These are phyloP conservation scores for Candida gorgasii DNA, from an alignment of 805 yeast species.

Conservation along the genomic window DNA sequence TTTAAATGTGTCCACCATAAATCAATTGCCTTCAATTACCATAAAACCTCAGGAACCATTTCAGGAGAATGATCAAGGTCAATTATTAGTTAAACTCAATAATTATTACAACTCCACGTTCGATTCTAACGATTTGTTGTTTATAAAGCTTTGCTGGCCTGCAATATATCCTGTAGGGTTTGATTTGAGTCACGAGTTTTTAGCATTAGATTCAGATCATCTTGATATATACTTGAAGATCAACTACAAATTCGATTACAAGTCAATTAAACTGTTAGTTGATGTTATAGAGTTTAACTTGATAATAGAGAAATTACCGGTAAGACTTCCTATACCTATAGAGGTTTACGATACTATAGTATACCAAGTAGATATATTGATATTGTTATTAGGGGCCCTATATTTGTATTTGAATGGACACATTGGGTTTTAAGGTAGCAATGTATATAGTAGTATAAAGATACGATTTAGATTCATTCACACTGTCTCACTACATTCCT, in stretches of 20 bases:
- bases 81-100: conserved; percentile 32
- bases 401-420: conserved; percentile 1
- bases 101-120: conserved; percentile 32
- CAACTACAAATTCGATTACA: conserved; percentile 22
- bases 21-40: conserved; percentile 1
- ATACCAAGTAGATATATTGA: conserved; percentile 28
- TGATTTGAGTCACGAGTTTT: conserved; percentile 23
- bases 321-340: conserved; percentile 31
- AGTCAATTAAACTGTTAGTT: conserved; percentile 20
- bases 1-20: conserved; percentile 6
- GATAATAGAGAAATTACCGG: conserved; percentile 28
- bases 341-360: conserved; percentile 29
- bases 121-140: conserved; percentile 25
- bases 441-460: too few species aligned
- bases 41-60: not conserved
- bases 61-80: conserved; percentile 7
- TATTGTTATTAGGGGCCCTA: conserved; percentile 11
- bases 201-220: conserved; percentile 10
- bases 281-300: conserved; percentile 22
- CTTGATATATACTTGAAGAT: conserved; percentile 28
- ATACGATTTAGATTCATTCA: too few species aligned
- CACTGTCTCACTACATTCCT: too few species aligned
- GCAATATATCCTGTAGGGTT: conserved; percentile 31
- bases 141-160: conserved; percentile 39
- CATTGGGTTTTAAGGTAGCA: too few species aligned